These are phyloP conservation scores for Calonectria fujianensis DNA, from an alignment of 2,329 filamentous ascomycete species.

Conservation along the genomic window DNA sequence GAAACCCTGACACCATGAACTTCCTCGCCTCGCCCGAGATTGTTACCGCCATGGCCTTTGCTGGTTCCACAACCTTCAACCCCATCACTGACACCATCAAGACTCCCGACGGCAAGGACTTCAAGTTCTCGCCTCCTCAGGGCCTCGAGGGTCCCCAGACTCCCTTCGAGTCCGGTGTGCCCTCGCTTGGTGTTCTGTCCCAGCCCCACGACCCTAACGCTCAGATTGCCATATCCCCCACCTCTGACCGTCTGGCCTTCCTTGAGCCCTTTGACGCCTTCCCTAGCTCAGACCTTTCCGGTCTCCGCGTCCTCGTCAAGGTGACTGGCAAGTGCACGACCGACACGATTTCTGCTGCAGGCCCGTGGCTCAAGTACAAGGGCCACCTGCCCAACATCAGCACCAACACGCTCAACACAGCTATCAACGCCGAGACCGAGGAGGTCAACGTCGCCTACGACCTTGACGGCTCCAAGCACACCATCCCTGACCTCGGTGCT, in stretches of 20 bases:
- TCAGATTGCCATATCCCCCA: slow-evolving; percentile 86
- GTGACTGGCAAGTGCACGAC: slow-evolving; percentile 98
- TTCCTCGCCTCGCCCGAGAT: slow-evolving; percentile 98
- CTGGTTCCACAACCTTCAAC: slow-evolving; percentile 95
- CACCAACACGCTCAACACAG: slow-evolving; percentile 97
- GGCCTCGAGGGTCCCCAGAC: slow-evolving; percentile 78
- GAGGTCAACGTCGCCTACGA: slow-evolving; percentile 97
- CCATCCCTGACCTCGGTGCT: slow-evolving; percentile 91
- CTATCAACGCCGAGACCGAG: slow-evolving; percentile 91
- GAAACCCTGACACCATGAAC: slow-evolving; percentile 98
- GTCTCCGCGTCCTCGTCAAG: slow-evolving; percentile 93
- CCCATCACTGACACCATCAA: slow-evolving; percentile 90
- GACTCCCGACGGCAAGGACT: slow-evolving; percentile 86
- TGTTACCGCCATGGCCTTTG: slow-evolving; percentile 96
- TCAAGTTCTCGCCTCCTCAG: slow-evolving; percentile 88
- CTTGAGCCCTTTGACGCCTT: slow-evolving; percentile 94
- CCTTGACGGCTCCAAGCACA: slow-evolving; percentile 81
- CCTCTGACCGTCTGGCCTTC: slow-evolving; percentile 91
- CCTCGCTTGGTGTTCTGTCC: slow-evolving; percentile 82
- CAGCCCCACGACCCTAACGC: slow-evolving; percentile 82
- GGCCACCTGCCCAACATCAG: slow-evolving; percentile 98
- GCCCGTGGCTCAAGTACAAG: slow-evolving; percentile 99
- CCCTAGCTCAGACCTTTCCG: slow-evolving; percentile 82
- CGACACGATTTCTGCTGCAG: slow-evolving; percentile 96
- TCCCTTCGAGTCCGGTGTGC: slow-evolving; percentile 86